Base-by-base conservation (phyloP, 208 protist species). In the Trypanosoma brucei region DNA sequence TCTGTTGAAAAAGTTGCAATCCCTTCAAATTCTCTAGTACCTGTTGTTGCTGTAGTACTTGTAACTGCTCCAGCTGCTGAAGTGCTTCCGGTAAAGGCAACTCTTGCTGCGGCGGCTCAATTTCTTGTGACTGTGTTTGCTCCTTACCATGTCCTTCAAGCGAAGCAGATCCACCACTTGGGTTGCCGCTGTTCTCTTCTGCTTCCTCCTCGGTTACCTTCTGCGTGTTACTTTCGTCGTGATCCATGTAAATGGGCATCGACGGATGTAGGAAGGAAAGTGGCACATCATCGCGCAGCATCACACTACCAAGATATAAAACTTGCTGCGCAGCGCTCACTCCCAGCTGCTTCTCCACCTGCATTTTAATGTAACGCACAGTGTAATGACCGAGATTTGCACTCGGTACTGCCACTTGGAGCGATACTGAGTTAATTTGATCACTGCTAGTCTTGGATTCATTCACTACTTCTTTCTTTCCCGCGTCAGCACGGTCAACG, bases 291-390 rank as follows among this genome's bases (percentile, higher is more conserved):
- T 88, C 70, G 6, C 68, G 66, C 35, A 88, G 65, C 13, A 64
- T 59, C 35, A 84, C 59, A 49, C 70, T 77, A 40, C 75, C 68
- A 9, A 66, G 68, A 9, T 65, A 61, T 33, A 79, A 54, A 44
- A 62, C 60, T 65, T 78, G 71, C n/a, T 35, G 34, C 37, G 56
- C 49, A 38, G 33, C 55, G 1, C 70, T 46, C 36, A 89, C 58
- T 14, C 79, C 75, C 2, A 79, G 48, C 36, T 73, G 77, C 33
- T 49, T 59, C 59, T 75, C 73, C 55, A 89, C 44, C 66, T 80
- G 76, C 30, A 51, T 40, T 61, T 89, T 89, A 3, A 85, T 58
- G 45, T 86, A 65, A 2, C 57, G 38, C 9, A 89, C 68, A 7
- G 70, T 81, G 22, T 71, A 55, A 3, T 45, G 36, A 22, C 51